Percentiles rank a stretch among this genome's conserved stretches.
phyloP scores from a whole-genome alignment of 495 filamentous ascomycete genomes.

The Lindgomyces ingoldianus region DNA sequence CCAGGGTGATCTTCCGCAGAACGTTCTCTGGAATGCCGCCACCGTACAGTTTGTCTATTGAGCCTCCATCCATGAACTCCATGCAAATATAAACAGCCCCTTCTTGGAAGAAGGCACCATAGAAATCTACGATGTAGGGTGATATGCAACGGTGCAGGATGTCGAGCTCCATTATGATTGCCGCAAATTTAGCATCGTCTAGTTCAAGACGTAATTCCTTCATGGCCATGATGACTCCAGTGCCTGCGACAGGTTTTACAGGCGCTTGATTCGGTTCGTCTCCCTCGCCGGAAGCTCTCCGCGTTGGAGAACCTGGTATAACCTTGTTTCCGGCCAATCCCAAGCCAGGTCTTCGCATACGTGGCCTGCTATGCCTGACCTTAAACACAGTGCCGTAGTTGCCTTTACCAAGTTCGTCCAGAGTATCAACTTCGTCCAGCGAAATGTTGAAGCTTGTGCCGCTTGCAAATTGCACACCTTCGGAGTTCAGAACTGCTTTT shows the following conservation, averaged over 20 bases:
- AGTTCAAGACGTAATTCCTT: constrained; percentile 97
- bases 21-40: constrained; percentile 88
- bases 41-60: constrained; percentile 94
- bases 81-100: constrained; percentile 99
- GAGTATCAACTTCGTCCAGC: constrained; percentile 88
- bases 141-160: constrained; percentile 93
- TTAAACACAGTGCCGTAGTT: constrained; percentile 99
- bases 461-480: constrained; percentile 87
- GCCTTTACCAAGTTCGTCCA: constrained; percentile 95
- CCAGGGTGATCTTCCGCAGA: constrained; percentile 86
- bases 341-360: constrained; percentile 74
- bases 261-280: constrained; percentile 32
- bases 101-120: constrained; percentile 98
- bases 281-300: constrained; percentile 14
- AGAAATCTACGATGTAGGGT: constrained; percentile 97
- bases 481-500: constrained; percentile 83
- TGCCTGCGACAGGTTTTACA: constrained; percentile 36
- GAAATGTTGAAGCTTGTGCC: constrained; percentile 92
- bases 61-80: constrained; percentile 99
- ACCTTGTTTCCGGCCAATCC: constrained; percentile 66
- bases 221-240: constrained; percentile 92
- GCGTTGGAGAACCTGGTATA: constrained; percentile 33
- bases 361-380: constrained; percentile 80
- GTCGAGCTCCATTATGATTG: constrained; percentile 97
- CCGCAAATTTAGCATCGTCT: constrained; percentile 92